Conservation (phyloP, 2,329 filamentous ascomycete species). For the Diplocarpon rosae region DNA sequence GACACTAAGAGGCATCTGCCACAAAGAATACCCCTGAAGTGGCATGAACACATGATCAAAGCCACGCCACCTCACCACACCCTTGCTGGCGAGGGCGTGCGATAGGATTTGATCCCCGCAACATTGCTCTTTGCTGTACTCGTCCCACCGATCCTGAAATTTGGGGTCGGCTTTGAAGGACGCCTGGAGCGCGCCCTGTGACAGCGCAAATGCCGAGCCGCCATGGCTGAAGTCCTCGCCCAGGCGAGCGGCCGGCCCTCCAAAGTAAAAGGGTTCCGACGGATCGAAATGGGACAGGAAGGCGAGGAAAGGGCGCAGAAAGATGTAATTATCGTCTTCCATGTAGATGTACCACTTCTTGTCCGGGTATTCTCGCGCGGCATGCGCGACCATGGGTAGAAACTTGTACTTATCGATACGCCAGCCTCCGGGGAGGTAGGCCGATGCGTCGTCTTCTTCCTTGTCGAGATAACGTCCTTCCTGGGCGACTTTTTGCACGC, state of each 20-base stretch:
- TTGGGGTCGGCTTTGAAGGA: slow-evolving; percentile 6
- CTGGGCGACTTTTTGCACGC: no score
- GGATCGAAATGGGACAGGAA: slow-evolving; percentile 1
- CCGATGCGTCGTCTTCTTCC: no score
- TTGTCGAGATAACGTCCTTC: no score
- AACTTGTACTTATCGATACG: slow-evolving; percentile 7
- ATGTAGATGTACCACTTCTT: slow-evolving; percentile 19
- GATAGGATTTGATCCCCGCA: no score
- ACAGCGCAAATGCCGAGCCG: slow-evolving; percentile 11
- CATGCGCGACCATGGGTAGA: slow-evolving; percentile 4
- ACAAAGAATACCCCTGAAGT: no score
- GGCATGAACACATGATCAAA: no score
- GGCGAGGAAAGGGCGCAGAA: slow-evolving; percentile 9
- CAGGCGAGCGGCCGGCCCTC: slow-evolving; percentile 4
- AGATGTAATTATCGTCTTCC: slow-evolving; percentile 16
- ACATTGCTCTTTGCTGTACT: no score
- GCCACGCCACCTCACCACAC: no score
- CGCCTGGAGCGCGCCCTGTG: not conserved
- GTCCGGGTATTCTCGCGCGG: not conserved
- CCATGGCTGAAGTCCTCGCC: slow-evolving; percentile 16
- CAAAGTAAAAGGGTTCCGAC: not conserved
- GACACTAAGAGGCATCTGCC: no score
- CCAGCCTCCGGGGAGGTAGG: slow-evolving; percentile 7
- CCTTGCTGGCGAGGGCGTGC: no score
- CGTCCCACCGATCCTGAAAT: no score